Evolutionary conservation across 371 early-diverging fungal genomes (phyloP), one percentile per base, ranked within the genome.

Genomic region (Mucor indicus): DNA sequence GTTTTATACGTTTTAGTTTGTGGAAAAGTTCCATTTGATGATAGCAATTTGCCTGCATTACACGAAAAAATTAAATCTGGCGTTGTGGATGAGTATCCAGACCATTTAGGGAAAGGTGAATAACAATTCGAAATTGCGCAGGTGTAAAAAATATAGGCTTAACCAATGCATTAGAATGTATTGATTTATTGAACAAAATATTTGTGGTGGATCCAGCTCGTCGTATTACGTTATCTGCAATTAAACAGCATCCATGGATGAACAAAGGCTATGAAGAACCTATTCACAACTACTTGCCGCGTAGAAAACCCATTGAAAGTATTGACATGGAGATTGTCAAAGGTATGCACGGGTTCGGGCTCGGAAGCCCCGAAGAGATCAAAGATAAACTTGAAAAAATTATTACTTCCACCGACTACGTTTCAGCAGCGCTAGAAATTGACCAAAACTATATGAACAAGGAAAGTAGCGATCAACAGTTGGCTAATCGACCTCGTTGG

Each of bases 1-100:
- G 77, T 95, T 7, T 69, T 95, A 4, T 95, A 87, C 58, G 92
- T 90, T 1, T 76, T 95, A 52, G 78, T 91, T 0, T 82, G 84
- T 47, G 96, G 95, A 0, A 71, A 68, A 24, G 85, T 93, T 12
- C 97, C 97, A 3, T 96, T 94, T 66, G 92, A 88, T 63, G 87
- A 89, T 51, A 74, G 80, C 30, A 77, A 75, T 56, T 55, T 89
- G 30, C 73, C 70, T 11, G 69, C 62, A 2, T 70, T 90, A 13
- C 85, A 89, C 52, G 63, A 74, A 15, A 84, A 83, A 53, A 88
- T 91, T 41, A 81, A 81, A 53, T 43, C 59, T 1, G 83, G 79
- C 15, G 48, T 72, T 17, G 61, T 68, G 16, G 61, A 72, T 24
- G 62, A 66, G 16, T 75, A 69, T 29, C 75, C 75, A 38, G 72